Conservation (phyloP, 2,329 filamentous ascomycete genomes). For the Neophaeococcomyces aloes region DNA sequence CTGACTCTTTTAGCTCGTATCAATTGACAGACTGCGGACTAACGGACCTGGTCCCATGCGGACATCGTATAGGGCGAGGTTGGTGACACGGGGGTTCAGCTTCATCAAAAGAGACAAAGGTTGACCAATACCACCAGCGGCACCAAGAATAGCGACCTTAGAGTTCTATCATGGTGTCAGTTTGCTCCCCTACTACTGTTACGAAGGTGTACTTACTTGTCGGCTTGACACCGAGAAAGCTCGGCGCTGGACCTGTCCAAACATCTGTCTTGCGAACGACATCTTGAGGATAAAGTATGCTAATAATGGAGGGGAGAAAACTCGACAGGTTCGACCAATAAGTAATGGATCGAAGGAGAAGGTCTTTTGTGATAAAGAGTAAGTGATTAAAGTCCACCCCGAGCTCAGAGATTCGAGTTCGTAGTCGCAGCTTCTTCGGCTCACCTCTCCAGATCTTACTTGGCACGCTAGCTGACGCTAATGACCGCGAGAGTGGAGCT, state of each 20-base stretch:
- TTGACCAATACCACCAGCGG: conserved; percentile 95
- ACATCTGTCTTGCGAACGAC: conserved; percentile 22
- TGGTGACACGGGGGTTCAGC: conserved; percentile 88
- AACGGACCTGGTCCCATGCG: conserved; percentile 76
- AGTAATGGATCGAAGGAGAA: conserved; percentile 1
- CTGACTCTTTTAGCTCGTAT: conserved; percentile 36
- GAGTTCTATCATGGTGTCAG: conserved; percentile 55
- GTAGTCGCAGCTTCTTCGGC: conserved; percentile 3
- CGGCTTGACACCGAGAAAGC: conserved; percentile 71
- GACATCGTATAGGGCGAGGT: conserved; percentile 97
- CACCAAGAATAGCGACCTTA: conserved; percentile 96
- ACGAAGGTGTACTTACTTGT: conserved; percentile 47
- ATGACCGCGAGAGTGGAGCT: not conserved
- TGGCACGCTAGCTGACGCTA: conserved; percentile 3
- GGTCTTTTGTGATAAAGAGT: not conserved
- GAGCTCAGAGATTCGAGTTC: conserved; percentile 1
- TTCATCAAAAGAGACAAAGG: conserved; percentile 95
- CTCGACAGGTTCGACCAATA: not conserved
- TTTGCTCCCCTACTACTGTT: conserved; percentile 2
- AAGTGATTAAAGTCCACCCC: not conserved
- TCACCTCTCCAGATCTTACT: not conserved
- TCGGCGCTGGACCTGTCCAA: conserved; percentile 56
- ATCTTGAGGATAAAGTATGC: conserved; percentile 11
- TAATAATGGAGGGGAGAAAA: not conserved
- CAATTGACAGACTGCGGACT: not conserved